Conservation (phyloP, 352 stramenopile genomes). For the Phytophthora kernoviae region DNA sequence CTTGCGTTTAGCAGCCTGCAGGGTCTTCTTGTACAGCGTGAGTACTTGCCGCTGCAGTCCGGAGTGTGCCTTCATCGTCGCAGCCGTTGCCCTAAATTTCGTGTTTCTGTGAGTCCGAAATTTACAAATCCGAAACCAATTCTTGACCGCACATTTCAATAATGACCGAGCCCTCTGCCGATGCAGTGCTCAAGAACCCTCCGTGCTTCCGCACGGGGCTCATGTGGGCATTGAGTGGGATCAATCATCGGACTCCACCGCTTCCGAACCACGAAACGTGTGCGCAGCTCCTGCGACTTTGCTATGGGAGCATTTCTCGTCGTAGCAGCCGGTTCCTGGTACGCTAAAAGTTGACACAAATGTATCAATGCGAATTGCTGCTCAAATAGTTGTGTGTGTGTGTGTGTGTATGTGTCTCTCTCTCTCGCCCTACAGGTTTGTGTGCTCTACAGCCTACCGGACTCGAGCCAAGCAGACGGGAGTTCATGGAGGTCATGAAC, state of each 20-base stretch:
- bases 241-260: conserved; percentile 65
- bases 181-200: conserved; percentile 70
- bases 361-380: neutral
- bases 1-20: conserved; percentile 65
- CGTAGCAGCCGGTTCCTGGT: conserved; percentile 65
- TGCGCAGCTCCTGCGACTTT: conserved; percentile 68
- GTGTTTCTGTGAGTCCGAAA: too few relatives aligned
- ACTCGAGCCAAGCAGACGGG: conserved; percentile 54
- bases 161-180: conserved; percentile 10
- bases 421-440: conserved; percentile 54
- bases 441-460: conserved; percentile 65
- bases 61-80: conserved; percentile 49
- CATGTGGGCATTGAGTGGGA: conserved; percentile 77
- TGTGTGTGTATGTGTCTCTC: too few relatives aligned
- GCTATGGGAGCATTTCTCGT: conserved; percentile 66
- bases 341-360: neutral
- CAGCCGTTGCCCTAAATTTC: too few relatives aligned
- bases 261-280: conserved; percentile 63
- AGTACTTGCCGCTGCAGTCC: conserved; percentile 84
- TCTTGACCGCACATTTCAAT: conserved; percentile 29
- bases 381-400: too few relatives aligned
- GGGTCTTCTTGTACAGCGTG: conserved; percentile 66
- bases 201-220: conserved; percentile 80
- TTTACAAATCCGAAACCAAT: neutral
- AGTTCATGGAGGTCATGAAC: conserved; percentile 89